Percentiles rank a stretch among this genome's conserved stretches.
Evolutionary conservation across 768 basidiomycete genomes (phyloP).

Genomic region (Gymnopilus junonius): DNA sequence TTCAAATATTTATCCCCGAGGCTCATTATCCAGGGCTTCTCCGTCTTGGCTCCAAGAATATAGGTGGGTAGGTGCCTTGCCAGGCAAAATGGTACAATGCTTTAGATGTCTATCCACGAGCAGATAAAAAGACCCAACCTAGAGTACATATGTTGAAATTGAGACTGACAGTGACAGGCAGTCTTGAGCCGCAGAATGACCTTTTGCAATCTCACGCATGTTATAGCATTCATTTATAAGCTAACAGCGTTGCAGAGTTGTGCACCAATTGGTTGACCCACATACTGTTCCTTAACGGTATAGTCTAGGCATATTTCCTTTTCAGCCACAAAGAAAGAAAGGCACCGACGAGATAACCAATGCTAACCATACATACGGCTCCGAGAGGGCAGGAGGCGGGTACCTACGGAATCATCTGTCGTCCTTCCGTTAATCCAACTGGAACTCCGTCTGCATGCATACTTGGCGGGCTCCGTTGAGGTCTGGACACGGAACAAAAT

Average conservation of each 20-base stretch:
- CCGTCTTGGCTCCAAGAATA: conserved; percentile 4
- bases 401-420: not conserved
- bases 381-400: conserved; percentile 5
- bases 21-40: conserved; percentile 1
- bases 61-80: not conserved
- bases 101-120: not conserved
- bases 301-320: conserved; percentile 1
- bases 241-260: not conserved
- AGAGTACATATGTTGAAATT: not conserved
- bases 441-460: not conserved
- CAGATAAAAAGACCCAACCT: not conserved
- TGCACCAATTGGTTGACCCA: conserved; percentile 9
- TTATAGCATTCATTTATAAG: not conserved
- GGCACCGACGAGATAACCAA: conserved; percentile 1
- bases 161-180: not conserved
- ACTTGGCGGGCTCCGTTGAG: not conserved
- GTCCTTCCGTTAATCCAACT: not conserved
- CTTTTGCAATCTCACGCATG: not conserved
- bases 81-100: not conserved
- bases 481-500: not conserved
- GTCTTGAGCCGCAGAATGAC: not conserved
- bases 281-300: conserved; percentile 1
- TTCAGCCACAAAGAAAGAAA: conserved; percentile 1
- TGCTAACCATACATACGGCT: too few species aligned
- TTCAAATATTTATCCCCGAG: not conserved